Conservation (phyloP, 2,329 filamentous ascomycete genomes). For the Calonectria montana region DNA sequence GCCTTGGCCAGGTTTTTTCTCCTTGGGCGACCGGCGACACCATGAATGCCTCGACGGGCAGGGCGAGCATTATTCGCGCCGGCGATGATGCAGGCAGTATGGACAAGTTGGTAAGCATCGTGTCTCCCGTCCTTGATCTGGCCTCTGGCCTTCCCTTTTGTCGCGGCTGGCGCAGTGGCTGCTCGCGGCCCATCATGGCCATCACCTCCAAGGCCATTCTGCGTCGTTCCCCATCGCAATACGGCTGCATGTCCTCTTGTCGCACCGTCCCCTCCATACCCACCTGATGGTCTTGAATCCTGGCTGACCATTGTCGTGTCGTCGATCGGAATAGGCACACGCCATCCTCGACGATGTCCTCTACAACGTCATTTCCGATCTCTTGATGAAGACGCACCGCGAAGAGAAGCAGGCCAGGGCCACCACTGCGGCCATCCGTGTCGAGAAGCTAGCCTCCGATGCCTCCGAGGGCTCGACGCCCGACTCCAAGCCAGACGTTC, state of each 20-base stretch:
- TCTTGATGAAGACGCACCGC: slow-evolving; percentile 79
- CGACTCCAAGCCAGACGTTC: slow-evolving; percentile 66
- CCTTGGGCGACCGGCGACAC: slow-evolving; percentile 36
- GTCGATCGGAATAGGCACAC: slow-evolving; percentile 59
- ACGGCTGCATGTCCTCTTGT: not conserved
- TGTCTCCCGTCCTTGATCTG: slow-evolving; percentile 19
- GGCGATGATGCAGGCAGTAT: slow-evolving; percentile 63
- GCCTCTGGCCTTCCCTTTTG: slow-evolving; percentile 27
- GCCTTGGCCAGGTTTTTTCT: slow-evolving; percentile 39
- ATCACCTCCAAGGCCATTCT: not conserved
- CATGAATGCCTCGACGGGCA: slow-evolving; percentile 60
- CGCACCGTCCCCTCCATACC: not conserved
- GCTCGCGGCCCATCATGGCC: slow-evolving; percentile 7
- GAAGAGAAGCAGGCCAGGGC: slow-evolving; percentile 82
- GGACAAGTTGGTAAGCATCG: slow-evolving; percentile 68
- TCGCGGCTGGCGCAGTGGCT: slow-evolving; percentile 1
- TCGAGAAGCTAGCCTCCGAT: slow-evolving; percentile 71
- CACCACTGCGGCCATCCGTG: slow-evolving; percentile 71
- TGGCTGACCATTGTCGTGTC: slow-evolving; percentile 30
- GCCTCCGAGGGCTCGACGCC: slow-evolving; percentile 63
- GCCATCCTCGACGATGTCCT: slow-evolving; percentile 79
- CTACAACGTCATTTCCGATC: slow-evolving; percentile 81
- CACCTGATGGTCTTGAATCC: slow-evolving; percentile 2
- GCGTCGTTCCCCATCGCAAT: not conserved
- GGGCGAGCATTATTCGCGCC: slow-evolving; percentile 68